Evolutionary conservation across 306 rosid genomes (phyloP).

Genomic region (Prunus campanulata): DNA sequence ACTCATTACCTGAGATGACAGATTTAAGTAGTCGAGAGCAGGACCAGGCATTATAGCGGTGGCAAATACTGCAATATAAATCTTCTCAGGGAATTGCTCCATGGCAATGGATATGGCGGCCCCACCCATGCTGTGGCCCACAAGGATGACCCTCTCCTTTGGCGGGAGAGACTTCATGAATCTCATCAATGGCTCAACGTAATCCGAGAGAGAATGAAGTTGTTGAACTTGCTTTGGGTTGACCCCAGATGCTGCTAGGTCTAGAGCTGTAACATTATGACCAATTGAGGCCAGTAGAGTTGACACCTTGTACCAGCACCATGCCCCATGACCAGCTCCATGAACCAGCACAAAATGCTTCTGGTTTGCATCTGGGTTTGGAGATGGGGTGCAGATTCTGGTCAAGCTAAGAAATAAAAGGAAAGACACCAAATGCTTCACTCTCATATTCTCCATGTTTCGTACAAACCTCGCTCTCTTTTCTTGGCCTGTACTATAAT

Average conservation of each 20-base stretch:
- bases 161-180: conserved; percentile 23
- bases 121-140: conserved; percentile 49
- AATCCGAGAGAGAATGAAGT: conserved; percentile 17
- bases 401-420: too few relatives aligned
- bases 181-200: conserved; percentile 34
- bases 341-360: conserved; percentile 43
- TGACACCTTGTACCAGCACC: conserved; percentile 49
- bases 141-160: conserved; percentile 36
- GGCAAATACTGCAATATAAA: conserved; percentile 30
- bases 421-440: too few relatives aligned
- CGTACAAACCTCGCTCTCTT: too few relatives aligned
- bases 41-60: conserved; percentile 38
- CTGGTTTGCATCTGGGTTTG: background rate
- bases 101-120: conserved; percentile 26
- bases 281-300: conserved; percentile 28
- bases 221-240: conserved; percentile 22
- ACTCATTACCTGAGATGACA: too few relatives aligned
- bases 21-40: background rate
- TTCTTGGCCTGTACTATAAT: too few relatives aligned
- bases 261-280: conserved; percentile 39
- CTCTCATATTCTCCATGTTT: too few relatives aligned
- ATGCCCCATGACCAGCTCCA: conserved; percentile 43
- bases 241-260: conserved; percentile 38
- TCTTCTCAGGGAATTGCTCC: conserved; percentile 32
- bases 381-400: too few relatives aligned